Base-by-base conservation (phyloP, 208 protist genomes). In the Zelonia costaricensis region DNA sequence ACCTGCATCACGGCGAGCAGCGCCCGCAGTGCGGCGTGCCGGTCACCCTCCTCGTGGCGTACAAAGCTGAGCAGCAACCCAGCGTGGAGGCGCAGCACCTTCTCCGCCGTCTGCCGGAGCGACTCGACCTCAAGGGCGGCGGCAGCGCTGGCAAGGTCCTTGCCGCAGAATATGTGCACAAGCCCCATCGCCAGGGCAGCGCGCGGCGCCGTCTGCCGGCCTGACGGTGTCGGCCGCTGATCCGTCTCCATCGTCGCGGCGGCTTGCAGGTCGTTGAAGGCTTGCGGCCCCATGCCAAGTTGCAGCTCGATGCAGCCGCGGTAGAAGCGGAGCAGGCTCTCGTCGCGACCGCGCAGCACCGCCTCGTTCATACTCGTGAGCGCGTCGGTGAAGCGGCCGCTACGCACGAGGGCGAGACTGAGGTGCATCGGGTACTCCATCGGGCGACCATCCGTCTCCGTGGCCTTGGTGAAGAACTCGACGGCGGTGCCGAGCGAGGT, bases 341-440 rank as follows among this genome's bases (percentile, higher is more conserved):
- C 78, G 16, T 82, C 60, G 9, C 35, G 30, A 18, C 80, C 66
- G 18, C 76, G 74, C 40, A 78, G 62, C 0, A 94, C 60, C 33
- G 91, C 91, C 31, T 85, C 76, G 27, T 76, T 83, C 66, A 96
- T 88, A 33, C 85, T 69, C 18, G 75, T 66, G 15, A 95, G 60
- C 16, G 92, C 78, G 3, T 95, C 87, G 27, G 60, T 47, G 61
- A 64, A 62, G 10, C 69, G 27, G 22, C 73, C 63, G 15, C 87
- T 48, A 16, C 86, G 79, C 49, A 92, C 92, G 39, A 68, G 72
- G 13, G 81, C 82, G 1, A 95, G 47, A 27, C 78, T 88, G 16
- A 84, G 65, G 57, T 94, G 85, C 35, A 84, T 71, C 40, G 84
- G 74, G 65, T 92, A 94, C 42, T 81, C 82, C 33, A 80, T 52